Evolutionary conservation across 192 early-diverging fungal genomes (phyloP), one percentile per base, ranked within the genome.

Genomic region (Entomortierella parvispora): DNA sequence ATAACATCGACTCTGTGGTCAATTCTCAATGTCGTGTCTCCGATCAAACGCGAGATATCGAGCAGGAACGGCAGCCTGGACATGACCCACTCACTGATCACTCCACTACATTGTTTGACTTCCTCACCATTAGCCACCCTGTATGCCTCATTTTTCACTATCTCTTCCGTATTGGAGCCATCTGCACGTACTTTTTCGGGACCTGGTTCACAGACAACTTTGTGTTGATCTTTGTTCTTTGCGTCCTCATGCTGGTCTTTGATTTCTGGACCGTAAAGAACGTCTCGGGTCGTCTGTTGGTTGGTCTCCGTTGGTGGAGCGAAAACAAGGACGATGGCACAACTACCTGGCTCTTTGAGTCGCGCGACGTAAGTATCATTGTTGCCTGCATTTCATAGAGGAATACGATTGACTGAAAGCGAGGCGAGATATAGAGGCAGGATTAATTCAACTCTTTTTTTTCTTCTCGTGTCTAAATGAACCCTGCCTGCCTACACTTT

Each of bases 261-360:
- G 97, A 99, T 61, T 99, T 99, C 77, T 99, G 97, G 97, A 98
- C 95, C 0, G 96, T 98, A 18, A 99, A 99, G 81, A 99, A 99
- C 75, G 93, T 99, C 22, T 93, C 96, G 23, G 98, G 98, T 1
- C 89, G 98, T 52, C 82, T 98, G 43, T 85, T 99, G 48, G 98
- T 99, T 15, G 98, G 98, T 22, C 82, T 99, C 58, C 89, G 98
- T 65, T 99, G 98, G 98, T 99, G 98, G 98, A 99, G 97, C 82
- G 94, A 98, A 81, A 95, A 98, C 66, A 87, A 89, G 50, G 96
- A 97, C 49, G 98, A 98, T 80, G 98, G 98, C 32, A 88, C 93
- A 3, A 96, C 92, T 65, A 91, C 88, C 65, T 99, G 98, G 98
- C 88, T 96, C 17, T 99, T 98, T 88, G 98, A 99, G 77, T 93